Conservation (phyloP, 768 basidiomycete genomes). For the Phylloporus sp. region DNA sequence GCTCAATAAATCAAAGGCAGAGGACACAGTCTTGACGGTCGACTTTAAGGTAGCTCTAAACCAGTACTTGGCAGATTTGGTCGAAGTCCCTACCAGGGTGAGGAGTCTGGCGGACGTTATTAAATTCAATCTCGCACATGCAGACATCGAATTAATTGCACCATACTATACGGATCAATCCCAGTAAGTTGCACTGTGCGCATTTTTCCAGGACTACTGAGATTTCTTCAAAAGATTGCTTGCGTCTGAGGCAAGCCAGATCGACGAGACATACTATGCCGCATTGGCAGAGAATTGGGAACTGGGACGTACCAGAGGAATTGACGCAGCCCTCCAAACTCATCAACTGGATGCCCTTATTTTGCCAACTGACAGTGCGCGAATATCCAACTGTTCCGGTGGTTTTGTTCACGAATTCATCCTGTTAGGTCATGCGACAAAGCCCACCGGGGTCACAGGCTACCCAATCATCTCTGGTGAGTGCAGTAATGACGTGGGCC, state of each 20-base stretch:
- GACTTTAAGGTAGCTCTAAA: slow-evolving; percentile 55
- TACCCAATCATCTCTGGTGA: slow-evolving; percentile 63
- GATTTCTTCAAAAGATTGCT: slow-evolving; percentile 12
- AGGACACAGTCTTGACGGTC: slow-evolving; percentile 46
- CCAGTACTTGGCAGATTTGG: slow-evolving; percentile 41
- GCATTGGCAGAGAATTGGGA: slow-evolving; percentile 45
- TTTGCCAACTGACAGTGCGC: slow-evolving; percentile 39
- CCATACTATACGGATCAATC: slow-evolving; percentile 36
- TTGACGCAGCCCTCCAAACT: slow-evolving; percentile 46
- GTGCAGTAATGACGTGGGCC: slow-evolving; percentile 7
- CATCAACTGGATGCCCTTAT: slow-evolving; percentile 50
- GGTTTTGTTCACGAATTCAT: background rate
- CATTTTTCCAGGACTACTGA: slow-evolving; percentile 4
- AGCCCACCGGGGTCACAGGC: slow-evolving; percentile 49
- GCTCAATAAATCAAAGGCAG: slow-evolving; percentile 44
- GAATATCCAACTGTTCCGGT: background rate
- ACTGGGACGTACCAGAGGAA: slow-evolving; percentile 48
- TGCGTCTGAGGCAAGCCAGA: slow-evolving; percentile 22
- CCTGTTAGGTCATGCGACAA: slow-evolving; percentile 26
- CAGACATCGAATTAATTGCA: slow-evolving; percentile 40
- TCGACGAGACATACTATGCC: slow-evolving; percentile 40
- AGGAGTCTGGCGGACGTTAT: slow-evolving; percentile 54
- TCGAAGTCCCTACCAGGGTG: slow-evolving; percentile 56
- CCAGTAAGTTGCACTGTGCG: slow-evolving; percentile 19
- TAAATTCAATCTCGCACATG: slow-evolving; percentile 49